Percentiles rank a stretch among this genome's conserved stretches.
Conservation (phyloP, 306 rosid genomes). For the Prunus mongolica region DNA sequence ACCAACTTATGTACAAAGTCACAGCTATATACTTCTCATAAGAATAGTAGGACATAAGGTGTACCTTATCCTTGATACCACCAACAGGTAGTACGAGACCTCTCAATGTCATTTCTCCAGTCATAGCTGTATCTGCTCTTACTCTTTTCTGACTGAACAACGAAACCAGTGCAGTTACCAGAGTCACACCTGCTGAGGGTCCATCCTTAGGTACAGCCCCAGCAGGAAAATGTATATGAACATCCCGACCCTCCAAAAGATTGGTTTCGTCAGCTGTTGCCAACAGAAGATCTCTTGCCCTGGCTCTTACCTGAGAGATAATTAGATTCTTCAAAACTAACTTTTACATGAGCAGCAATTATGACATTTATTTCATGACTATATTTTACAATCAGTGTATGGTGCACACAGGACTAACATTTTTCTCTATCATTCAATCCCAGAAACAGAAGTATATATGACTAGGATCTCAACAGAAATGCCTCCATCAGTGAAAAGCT, state of each 20-base stretch:
- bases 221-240: slow-evolving; percentile 98
- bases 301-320: slow-evolving; percentile 69
- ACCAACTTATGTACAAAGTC: neutral
- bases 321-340: slow-evolving; percentile 1
- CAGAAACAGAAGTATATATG: neutral
- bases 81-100: slow-evolving; percentile 98
- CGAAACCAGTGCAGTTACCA: slow-evolving; percentile 94
- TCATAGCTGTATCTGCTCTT: slow-evolving; percentile 97
- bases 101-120: slow-evolving; percentile 98
- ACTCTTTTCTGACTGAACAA: slow-evolving; percentile 72
- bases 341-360: neutral
- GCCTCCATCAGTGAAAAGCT: neutral
- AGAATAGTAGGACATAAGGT: neutral
- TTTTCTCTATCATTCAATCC: neutral
- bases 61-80: slow-evolving; percentile 96
- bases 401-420: neutral
- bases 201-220: slow-evolving; percentile 99
- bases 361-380: neutral
- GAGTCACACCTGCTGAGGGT: slow-evolving; percentile 98
- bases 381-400: neutral
- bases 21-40: neutral
- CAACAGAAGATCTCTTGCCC: slow-evolving; percentile 71
- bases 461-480: neutral
- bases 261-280: slow-evolving; percentile 58
- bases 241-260: slow-evolving; percentile 82